Conservation (phyloP, 2,329 filamentous ascomycete species). For the Microcyclospora pomicola region DNA sequence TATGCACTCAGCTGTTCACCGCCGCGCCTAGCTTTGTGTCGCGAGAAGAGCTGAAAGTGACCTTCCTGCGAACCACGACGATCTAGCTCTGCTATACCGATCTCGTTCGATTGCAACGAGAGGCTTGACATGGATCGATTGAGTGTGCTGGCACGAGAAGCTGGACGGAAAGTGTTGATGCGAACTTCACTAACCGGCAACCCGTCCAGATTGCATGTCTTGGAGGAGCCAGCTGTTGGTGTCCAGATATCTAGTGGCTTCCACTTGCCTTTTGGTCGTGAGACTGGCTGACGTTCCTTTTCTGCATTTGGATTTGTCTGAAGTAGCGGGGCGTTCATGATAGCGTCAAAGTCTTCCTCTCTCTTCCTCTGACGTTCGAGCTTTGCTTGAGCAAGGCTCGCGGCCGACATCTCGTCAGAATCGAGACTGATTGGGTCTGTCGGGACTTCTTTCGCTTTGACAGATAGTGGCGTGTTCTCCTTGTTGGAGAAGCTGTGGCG, state of each 20-base stretch:
- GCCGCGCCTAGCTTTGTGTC: constrained; percentile 11
- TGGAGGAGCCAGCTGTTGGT: constrained; percentile 2
- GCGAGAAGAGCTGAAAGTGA: constrained; percentile 20
- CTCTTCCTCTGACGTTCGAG: constrained; percentile 21
- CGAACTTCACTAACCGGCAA: constrained; percentile 13
- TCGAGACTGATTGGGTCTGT: constrained; percentile 6
- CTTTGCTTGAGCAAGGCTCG: constrained; percentile 17
- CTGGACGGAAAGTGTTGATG: constrained; percentile 18
- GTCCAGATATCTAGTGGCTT: constrained; percentile 15
- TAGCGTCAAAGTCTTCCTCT: constrained; percentile 18
- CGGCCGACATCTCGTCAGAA: constrained; percentile 1
- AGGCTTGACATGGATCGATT: constrained; percentile 16
- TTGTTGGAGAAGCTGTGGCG: not conserved
- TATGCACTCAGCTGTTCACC: constrained; percentile 10
- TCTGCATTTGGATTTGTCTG: not conserved
- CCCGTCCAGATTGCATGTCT: constrained; percentile 4
- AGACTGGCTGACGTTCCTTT: constrained; percentile 6
- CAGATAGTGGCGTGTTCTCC: not conserved
- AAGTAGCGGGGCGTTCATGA: constrained; percentile 8
- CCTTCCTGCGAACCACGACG: constrained; percentile 10
- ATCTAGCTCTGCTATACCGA: constrained; percentile 7
- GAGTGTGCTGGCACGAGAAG: constrained; percentile 11
- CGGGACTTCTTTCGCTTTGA: constrained; percentile 1
- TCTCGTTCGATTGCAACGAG: constrained; percentile 13
- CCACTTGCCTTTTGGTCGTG: constrained; percentile 16